Base-by-base conservation (phyloP, 805 yeast genomes). In the Saccharomycopsis olivae region DNA sequence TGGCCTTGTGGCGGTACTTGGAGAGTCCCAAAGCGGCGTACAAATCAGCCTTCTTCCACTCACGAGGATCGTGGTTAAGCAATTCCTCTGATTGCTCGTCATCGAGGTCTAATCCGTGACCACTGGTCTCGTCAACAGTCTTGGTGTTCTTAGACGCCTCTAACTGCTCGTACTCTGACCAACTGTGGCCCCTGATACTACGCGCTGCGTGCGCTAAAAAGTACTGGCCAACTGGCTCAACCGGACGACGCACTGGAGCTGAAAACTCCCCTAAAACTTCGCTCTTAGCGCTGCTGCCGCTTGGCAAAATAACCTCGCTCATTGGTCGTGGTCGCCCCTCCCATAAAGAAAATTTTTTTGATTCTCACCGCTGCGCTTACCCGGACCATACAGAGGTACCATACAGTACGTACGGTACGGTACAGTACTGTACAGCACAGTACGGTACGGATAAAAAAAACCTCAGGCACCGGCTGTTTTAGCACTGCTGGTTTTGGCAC, bases 161-260 rank as follows among this genome's bases (percentile, higher is more conserved):
- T 51, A 87, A 67, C 60, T 82, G 79, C 66, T 92, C 98, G 57
- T 75, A 92, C 65, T 92, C 97, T 41, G 96, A 86, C 95, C 96
- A 92, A 36, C 97, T 86, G 67, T 94, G 96, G 60, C 95, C 95
- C 66, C 95, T 78, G 53, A 88, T 70, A 40, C 94, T 75, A 71
- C 98, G 83, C 51, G 95, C 78, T 44, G 97, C 97, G 57, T 92
- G 98, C 38, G 96, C 96, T 53, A 92, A 68, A 68, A 88, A 92
- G 59, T 74, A 83, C 47, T 94, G 89, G 42, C 98, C 98, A 51
- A 89, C 96, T 29, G 98, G 97, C 66, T 92, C 98, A 48, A 88
- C 69, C 45, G 89, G 79, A 60, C 95, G 81, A 52, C 81, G 80
- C 35, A 70, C 69, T 35, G 87, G 69, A 18, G 74, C 70, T 35